Evolutionary conservation across 768 basidiomycete genomes (phyloP).

Genomic region (Collybiopsis luxurians): DNA sequence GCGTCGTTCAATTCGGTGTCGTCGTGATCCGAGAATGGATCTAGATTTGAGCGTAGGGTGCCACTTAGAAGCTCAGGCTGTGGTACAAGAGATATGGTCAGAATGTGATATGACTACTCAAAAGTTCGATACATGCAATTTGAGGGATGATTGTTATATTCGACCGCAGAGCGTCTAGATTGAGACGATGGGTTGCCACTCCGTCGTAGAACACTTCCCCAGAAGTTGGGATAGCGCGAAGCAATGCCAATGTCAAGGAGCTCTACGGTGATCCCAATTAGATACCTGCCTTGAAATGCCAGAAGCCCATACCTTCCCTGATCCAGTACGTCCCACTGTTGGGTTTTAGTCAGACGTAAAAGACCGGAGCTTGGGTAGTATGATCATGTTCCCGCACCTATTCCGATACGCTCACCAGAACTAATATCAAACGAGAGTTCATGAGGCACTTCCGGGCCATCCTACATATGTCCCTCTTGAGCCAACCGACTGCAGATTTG

Average conservation of each 20-base stretch:
- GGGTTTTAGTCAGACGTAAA: too few species aligned
- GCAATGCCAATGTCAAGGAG: slow-evolving; percentile 31
- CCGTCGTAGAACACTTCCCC: slow-evolving; percentile 43
- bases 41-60: slow-evolving; percentile 63
- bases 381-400: not conserved
- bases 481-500: too few species aligned
- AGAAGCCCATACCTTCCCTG: slow-evolving; percentile 30
- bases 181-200: slow-evolving; percentile 32
- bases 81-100: not conserved
- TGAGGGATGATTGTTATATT: slow-evolving; percentile 44
- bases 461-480: too few species aligned
- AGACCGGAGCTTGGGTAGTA: too few species aligned
- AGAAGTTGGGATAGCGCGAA: slow-evolving; percentile 39
- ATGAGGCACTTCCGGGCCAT: slow-evolving; percentile 60
- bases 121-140: slow-evolving; percentile 2
- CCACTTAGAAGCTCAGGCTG: slow-evolving; percentile 57
- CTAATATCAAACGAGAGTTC: slow-evolving; percentile 32
- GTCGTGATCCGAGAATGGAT: slow-evolving; percentile 60
- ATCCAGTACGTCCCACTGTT: slow-evolving; percentile 41
- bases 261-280: too few species aligned
- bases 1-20: slow-evolving; percentile 42
- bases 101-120: too few species aligned
- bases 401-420: slow-evolving; percentile 31
- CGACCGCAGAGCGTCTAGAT: slow-evolving; percentile 40
- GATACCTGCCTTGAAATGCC: too few species aligned